A percentile compares a stretch with the other conserved stretches of the same genome.
These are phyloP conservation scores for Ustilago nuda DNA, from an alignment of 1,284 basidiomycete genomes.

Conservation along the genomic window DNA sequence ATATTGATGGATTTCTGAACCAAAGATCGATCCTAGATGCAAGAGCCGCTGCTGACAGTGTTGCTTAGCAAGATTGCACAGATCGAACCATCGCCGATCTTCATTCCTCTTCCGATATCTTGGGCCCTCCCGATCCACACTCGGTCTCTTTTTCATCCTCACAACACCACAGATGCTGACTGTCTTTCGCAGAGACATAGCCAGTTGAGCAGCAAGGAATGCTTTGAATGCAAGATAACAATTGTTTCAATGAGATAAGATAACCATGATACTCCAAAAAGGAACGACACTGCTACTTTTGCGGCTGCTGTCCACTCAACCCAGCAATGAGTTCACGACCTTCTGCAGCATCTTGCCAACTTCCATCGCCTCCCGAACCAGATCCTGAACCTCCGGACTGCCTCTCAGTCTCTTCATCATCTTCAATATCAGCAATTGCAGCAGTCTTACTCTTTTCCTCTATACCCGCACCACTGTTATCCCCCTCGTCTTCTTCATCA, in stretches of 20 bases:
- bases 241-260: background rate
- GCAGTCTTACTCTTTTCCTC: constrained; percentile 3
- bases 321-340: constrained; percentile 34
- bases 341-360: constrained; percentile 51
- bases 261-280: background rate
- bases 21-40: too few relatives aligned
- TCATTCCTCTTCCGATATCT: background rate
- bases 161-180: background rate
- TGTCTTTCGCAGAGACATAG: background rate
- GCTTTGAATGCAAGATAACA: background rate
- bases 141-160: background rate
- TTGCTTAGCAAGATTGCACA: constrained; percentile 6
- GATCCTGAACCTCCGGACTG: constrained; percentile 14
- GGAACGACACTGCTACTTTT: background rate
- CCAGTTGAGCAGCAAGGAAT: background rate
- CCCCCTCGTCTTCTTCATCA: constrained; percentile 31
- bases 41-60: background rate
- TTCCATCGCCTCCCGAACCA: constrained; percentile 27
- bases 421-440: constrained; percentile 28
- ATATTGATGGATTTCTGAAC: too few relatives aligned
- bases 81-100: background rate
- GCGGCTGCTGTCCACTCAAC: background rate
- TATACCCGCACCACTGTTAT: background rate
- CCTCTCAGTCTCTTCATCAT: constrained; percentile 24
- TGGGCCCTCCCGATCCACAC: background rate